These are phyloP conservation scores for Geopyxis carbonaria DNA, from an alignment of 495 filamentous ascomycete species.

Conservation along the genomic window DNA sequence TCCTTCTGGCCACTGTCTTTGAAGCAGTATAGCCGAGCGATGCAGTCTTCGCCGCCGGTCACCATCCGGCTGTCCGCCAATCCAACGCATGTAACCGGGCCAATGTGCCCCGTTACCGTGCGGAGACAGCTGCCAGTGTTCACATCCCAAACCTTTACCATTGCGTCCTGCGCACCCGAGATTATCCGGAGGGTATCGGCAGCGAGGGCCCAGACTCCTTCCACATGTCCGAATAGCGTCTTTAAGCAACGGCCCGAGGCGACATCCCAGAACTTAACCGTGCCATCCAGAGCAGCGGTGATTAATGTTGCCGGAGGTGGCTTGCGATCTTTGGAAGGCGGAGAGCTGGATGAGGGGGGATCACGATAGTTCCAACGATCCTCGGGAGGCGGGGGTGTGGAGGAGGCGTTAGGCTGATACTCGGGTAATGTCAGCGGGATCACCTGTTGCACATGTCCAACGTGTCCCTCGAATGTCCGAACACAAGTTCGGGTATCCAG, in stretches of 20 bases:
- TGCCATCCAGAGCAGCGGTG: conserved; percentile 75
- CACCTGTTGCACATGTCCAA: conserved; percentile 88
- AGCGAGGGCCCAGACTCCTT: conserved; percentile 87
- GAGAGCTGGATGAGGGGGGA: background rate
- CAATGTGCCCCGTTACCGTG: conserved; percentile 76
- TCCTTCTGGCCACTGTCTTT: conserved; percentile 31
- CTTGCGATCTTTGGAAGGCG: conserved; percentile 27
- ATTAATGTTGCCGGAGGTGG: conserved; percentile 73
- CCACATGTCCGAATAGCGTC: conserved; percentile 90
- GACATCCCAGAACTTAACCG: conserved; percentile 86
- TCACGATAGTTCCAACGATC: too few species aligned
- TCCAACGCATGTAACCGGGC: conserved; percentile 81
- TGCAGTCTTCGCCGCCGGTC: conserved; percentile 82
- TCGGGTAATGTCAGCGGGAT: conserved; percentile 63
- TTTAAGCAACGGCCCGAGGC: conserved; percentile 62
- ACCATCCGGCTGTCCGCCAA: conserved; percentile 74
- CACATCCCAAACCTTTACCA: conserved; percentile 95
- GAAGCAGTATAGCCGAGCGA: conserved; percentile 76
- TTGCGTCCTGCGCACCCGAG: conserved; percentile 76
- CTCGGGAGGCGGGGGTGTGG: conserved; percentile 41
- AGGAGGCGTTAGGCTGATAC: conserved; percentile 54
- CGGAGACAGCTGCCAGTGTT: conserved; percentile 76
- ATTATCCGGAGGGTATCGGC: conserved; percentile 82
- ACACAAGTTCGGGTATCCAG: conserved; percentile 65
- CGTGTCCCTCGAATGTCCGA: conserved; percentile 60